Conservation (phyloP, 2,329 filamentous ascomycete species). For the Colletotrichum siamense region DNA sequence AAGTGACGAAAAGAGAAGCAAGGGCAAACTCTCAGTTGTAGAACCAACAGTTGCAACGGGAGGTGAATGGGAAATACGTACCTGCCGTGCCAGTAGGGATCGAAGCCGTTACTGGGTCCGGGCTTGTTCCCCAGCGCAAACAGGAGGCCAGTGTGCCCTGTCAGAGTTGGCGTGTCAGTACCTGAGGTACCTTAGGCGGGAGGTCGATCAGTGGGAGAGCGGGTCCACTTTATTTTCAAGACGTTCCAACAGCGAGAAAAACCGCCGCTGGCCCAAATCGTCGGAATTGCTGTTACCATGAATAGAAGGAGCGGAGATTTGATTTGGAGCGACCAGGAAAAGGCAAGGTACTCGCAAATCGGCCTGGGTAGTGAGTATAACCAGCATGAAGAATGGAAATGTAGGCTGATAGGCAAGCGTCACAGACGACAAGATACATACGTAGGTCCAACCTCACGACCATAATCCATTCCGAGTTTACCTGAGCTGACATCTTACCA, state of each 20-base stretch:
- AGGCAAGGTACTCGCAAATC: neutral
- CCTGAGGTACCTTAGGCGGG: neutral
- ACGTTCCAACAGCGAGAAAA: neutral
- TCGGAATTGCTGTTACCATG: neutral
- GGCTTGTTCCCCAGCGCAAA: neutral
- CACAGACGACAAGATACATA: neutral
- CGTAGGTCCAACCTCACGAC: neutral
- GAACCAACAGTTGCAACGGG: neutral
- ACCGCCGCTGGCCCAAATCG: slow-evolving; percentile 2
- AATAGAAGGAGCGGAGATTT: neutral
- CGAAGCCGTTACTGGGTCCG: neutral
- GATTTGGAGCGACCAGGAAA: neutral
- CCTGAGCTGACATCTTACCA: neutral
- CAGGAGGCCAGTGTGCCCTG: neutral
- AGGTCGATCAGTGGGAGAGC: neutral
- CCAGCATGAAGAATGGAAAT: neutral
- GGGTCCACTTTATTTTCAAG: neutral
- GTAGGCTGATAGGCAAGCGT: neutral
- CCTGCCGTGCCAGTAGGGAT: neutral
- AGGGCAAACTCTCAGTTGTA: neutral
- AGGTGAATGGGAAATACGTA: neutral
- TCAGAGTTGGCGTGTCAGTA: neutral
- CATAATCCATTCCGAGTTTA: neutral
- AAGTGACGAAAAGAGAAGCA: neutral
- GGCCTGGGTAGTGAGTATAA: neutral